Percentiles rank a stretch among this genome's conserved stretches.
Evolutionary conservation across 768 basidiomycete species (phyloP).

Genomic region (Calvatia gigantea): DNA sequence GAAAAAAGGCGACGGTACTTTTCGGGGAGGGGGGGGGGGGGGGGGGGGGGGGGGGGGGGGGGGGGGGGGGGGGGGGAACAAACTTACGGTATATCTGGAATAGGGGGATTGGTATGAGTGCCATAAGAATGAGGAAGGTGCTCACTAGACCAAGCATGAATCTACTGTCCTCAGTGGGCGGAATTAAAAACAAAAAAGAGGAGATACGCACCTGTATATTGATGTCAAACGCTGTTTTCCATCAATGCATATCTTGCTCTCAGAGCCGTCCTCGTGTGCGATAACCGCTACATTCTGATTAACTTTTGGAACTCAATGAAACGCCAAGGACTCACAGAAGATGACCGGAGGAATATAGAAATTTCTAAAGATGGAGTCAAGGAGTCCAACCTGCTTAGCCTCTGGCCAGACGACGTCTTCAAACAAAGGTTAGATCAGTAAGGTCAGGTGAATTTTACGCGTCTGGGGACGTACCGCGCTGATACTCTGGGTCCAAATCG

Average conservation of each 20-base stretch:
- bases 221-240: slow-evolving; percentile 82
- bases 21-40: slow-evolving; percentile 41
- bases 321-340: slow-evolving; percentile 59
- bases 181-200: background rate
- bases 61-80: background rate
- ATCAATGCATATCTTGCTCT: slow-evolving; percentile 68
- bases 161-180: slow-evolving; percentile 25
- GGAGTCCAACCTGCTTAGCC: slow-evolving; percentile 66
- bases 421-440: background rate
- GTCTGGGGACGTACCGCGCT: slow-evolving; percentile 50
- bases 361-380: slow-evolving; percentile 77
- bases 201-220: slow-evolving; percentile 52
- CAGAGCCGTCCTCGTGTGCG: slow-evolving; percentile 56
- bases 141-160: slow-evolving; percentile 70
- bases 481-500: slow-evolving; percentile 73
- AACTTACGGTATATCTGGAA: slow-evolving; percentile 52
- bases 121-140: slow-evolving; percentile 1
- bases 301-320: background rate
- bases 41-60: background rate
- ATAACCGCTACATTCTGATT: slow-evolving; percentile 35
- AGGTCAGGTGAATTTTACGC: slow-evolving; percentile 3
- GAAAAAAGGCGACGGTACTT: slow-evolving; percentile 57
- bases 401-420: slow-evolving; percentile 80
- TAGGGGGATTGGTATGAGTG: slow-evolving; percentile 4
- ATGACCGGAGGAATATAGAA: slow-evolving; percentile 65